phyloP scores from a whole-genome alignment of 1,284 basidiomycete species.

The Microstroma glucosiphilum region DNA sequence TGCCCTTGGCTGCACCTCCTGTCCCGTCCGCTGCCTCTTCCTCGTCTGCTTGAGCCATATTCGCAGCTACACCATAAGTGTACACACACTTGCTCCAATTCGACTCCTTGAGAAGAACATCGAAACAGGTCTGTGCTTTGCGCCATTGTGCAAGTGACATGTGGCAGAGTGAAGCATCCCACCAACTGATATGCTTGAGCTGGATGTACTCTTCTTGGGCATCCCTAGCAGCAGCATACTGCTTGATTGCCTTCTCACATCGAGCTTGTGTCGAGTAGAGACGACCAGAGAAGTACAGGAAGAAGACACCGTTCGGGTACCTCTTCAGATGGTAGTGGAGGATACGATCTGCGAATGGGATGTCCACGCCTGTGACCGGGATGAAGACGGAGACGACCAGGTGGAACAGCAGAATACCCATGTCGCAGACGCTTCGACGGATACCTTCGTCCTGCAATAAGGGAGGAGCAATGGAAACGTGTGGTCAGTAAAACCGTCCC shows the following conservation, averaged over 20 bases:
- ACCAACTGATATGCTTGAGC: conserved; percentile 48
- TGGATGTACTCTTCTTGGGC: conserved; percentile 48
- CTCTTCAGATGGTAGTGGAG: conserved; percentile 45
- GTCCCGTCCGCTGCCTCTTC: conserved; percentile 1
- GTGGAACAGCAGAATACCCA: conserved; percentile 46
- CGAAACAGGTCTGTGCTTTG: conserved; percentile 33
- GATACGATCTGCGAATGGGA: conserved; percentile 47
- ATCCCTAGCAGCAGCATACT: conserved; percentile 42
- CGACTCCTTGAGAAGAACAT: conserved; percentile 38
- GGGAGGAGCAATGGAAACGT: conserved; percentile 9
- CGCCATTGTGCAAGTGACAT: conserved; percentile 43
- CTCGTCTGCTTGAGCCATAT: conserved; percentile 25
- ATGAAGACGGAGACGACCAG: conserved; percentile 48
- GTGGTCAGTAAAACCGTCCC: conserved; percentile 16
- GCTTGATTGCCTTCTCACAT: conserved; percentile 36
- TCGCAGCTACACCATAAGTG: conserved; percentile 40
- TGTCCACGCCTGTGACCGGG: conserved; percentile 46
- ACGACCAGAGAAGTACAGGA: conserved; percentile 50
- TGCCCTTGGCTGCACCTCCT: too few relatives aligned
- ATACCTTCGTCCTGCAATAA: conserved; percentile 35
- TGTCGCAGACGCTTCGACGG: conserved; percentile 41
- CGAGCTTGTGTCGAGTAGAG: conserved; percentile 48
- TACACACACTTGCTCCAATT: conserved; percentile 51
- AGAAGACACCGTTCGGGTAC: conserved; percentile 47
- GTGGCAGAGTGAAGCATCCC: conserved; percentile 47